Base-by-base conservation (phyloP, 2,329 filamentous ascomycete species). In the Aspergillus tubingensis region DNA sequence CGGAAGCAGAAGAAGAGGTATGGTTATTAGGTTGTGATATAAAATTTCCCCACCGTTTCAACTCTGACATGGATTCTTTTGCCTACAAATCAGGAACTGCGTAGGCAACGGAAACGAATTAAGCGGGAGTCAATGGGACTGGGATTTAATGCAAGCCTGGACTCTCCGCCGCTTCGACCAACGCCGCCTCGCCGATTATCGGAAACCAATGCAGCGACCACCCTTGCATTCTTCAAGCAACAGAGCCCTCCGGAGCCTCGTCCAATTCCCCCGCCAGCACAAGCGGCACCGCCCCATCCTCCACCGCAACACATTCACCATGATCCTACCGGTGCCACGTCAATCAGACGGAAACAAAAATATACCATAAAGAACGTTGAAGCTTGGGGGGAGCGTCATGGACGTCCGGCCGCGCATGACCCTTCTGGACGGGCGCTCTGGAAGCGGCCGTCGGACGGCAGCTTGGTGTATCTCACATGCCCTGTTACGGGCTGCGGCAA, bases 321-420 rank as follows among this genome's bases (percentile, higher is more conserved):
- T 49, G 72, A 76, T 38, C 64, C 66, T 23, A 60, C 65, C 23
- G 69, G 68, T 21, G 66, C 66, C 44, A 63, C 65, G 25, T 70
- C 73, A 2, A 72, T 77, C 60, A 68, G 76, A 13, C 73, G 74
- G 39, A 77, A 77, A 61, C 75, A 77, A 64, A 77, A 77, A 61
- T 77, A 77, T 60, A 77, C 75, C 5, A 77, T 77, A 62, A 77
- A 77, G 59, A 77, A 77, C 39, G 74, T 76, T 25, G 76, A 77
- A 62, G 75, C 74, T 7, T 77, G 75, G 74, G 75, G 75, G 30
- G 75, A 77, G 56, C 75, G 76, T 15, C 76, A 77, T 58, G 76
- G 76, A 54, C 72, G 75, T 36, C 75, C 76, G 25, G 74, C 75
- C n/a, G 70, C 74, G n/a, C 73, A 76, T 58, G 76, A 77, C 54